Base-by-base conservation (phyloP, 2,329 filamentous ascomycete genomes). In the Alternaria triticimaculans region DNA sequence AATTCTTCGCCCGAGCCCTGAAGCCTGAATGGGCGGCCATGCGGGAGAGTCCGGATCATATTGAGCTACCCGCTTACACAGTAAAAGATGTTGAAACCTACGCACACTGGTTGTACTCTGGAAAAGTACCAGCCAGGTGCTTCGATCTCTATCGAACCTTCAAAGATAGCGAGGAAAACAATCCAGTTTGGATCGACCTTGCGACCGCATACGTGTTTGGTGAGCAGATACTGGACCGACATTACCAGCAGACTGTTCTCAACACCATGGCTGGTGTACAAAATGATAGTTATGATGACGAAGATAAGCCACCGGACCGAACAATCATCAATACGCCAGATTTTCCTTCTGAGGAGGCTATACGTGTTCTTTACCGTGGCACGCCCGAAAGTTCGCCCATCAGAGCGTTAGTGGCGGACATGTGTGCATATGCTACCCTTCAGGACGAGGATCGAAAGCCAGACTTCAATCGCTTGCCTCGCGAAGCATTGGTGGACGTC, bases 21-120 rank as follows among this genome's bases (percentile, higher is more conserved):
- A 60, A 60, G 21, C 58, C 50, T 15, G 58, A 48, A 55, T 60
- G 49, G 58, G 58, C 49, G 9, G n/a, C 21, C 8, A 44, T 60
- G 6, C 49, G 50, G 5, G 49, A 55, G 12, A 51, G 48, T n/a
- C 58, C 49, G 41, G 26, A 60, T 28, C 26, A 21, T 5, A 55
- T 60, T 23, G 58, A 60, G n/a, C 54, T 60, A 43, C 50, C 58
- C 7, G 45, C 41, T 15, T 50, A 60, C 25, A 44, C 41, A 11
- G 41, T 44, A 14, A 43, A 25, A 25, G 58, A 60, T 25, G 49
- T 60, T 20, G 54, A 49, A 21, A 18, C 26, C 14, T 55, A 30
- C 21, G 21, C 41, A 4, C 50, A 60, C 15, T 60, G 58, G 58
- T 51, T 60, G 7, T 60, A 60, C 43, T 55, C 58, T 18, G 58